Evolutionary conservation across 805 yeast genomes (phyloP).

Genomic region (Jamesozyma gamospora): DNA sequence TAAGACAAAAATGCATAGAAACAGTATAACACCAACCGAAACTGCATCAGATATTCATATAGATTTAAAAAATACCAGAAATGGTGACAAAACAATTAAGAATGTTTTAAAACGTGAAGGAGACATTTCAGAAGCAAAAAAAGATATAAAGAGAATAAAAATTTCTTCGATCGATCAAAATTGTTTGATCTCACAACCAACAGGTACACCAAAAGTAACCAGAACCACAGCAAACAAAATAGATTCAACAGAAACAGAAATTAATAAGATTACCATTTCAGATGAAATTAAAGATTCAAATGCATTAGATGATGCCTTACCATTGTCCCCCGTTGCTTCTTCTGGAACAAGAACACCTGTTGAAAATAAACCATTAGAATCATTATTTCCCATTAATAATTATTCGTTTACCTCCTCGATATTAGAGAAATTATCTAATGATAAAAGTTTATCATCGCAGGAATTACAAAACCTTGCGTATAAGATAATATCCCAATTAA

Average conservation of each 20-base stretch:
- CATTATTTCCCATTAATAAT: not conserved
- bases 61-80: not conserved
- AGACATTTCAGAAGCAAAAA: not conserved
- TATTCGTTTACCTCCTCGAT: no score
- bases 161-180: not conserved
- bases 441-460: not conserved
- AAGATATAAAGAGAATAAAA: not conserved
- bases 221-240: not conserved
- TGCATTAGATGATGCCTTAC: conserved; percentile 4
- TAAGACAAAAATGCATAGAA: not conserved
- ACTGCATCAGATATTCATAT: not conserved
- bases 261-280: no score
- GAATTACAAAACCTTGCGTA: conserved; percentile 19
- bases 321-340: conserved; percentile 28
- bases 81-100: not conserved
- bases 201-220: not conserved
- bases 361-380: not conserved
- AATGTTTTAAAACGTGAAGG: conserved; percentile 9
- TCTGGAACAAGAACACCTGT: conserved; percentile 18
- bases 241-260: no score
- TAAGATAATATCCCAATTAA: conserved; percentile 16
- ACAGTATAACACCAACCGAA: not conserved
- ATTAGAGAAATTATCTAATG: not conserved
- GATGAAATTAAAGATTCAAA: not conserved
- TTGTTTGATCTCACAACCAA: not conserved